phyloP scores from a whole-genome alignment of 2,329 filamentous ascomycete species.

The Neocatenulostroma microsporum region DNA sequence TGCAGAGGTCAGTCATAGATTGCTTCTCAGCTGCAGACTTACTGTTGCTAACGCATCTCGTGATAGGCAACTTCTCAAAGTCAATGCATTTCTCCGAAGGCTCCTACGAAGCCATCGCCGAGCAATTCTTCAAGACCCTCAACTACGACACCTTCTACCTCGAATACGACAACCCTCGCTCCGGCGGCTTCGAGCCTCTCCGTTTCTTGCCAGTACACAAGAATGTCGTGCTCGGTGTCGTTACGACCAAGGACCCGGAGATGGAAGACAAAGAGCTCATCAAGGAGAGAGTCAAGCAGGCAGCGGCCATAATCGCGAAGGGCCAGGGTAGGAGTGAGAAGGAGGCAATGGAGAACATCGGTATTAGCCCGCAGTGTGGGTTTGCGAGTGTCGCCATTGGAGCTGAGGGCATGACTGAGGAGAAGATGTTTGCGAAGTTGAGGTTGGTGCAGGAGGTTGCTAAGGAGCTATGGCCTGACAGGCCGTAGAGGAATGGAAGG shows the following conservation, averaged over 20 bases:
- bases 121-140: constrained; percentile 31
- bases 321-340: constrained; percentile 29
- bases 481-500: constrained; percentile 13
- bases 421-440: constrained; percentile 34
- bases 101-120: constrained; percentile 32
- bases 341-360: constrained; percentile 32
- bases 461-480: constrained; percentile 30
- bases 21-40: constrained; percentile 1
- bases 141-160: constrained; percentile 36
- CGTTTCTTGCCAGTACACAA: constrained; percentile 32
- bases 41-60: background rate
- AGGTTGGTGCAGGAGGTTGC: constrained; percentile 31
- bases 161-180: constrained; percentile 33
- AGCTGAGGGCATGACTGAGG: constrained; percentile 31
- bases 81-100: constrained; percentile 33
- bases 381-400: constrained; percentile 32
- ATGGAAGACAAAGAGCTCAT: constrained; percentile 30
- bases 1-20: constrained; percentile 26
- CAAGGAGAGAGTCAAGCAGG: constrained; percentile 28
- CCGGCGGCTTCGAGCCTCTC: constrained; percentile 33
- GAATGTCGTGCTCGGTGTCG: constrained; percentile 34
- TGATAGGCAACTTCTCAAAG: constrained; percentile 31
- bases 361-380: constrained; percentile 32
- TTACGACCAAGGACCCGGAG: constrained; percentile 31
- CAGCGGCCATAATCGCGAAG: constrained; percentile 31